These are phyloP conservation scores for Magnusiomyces starmeri DNA, from an alignment of 1,139 yeast species.

Conservation along the genomic window DNA sequence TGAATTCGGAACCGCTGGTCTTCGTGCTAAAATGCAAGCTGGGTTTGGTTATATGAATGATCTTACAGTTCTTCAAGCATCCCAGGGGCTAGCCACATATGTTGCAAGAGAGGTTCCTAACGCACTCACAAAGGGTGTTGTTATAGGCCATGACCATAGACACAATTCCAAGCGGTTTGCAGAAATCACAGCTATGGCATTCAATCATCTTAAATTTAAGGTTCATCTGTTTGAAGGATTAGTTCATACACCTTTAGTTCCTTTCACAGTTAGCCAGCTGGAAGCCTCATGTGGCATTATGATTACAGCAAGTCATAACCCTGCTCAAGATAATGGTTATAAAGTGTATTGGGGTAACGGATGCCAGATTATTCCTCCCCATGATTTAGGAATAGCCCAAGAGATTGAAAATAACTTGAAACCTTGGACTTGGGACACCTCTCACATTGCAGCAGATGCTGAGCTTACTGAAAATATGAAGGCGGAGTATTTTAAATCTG, in stretches of 20 bases:
- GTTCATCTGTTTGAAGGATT: constrained; percentile 56
- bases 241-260: constrained; percentile 90
- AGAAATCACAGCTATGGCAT: constrained; percentile 67
- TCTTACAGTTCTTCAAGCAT: constrained; percentile 82
- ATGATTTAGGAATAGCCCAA: constrained; percentile 64
- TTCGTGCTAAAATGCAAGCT: constrained; percentile 80
- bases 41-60: constrained; percentile 88
- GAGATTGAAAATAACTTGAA: constrained; percentile 51
- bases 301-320: constrained; percentile 97
- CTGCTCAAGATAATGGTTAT: constrained; percentile 88
- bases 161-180: constrained; percentile 76
- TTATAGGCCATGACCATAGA: constrained; percentile 89
- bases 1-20: constrained; percentile 90
- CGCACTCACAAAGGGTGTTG: constrained; percentile 43
- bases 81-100: constrained; percentile 80
- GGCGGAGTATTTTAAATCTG: constrained; percentile 21
- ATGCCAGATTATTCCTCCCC: constrained; percentile 93
- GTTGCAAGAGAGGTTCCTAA: constrained; percentile 35
- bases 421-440: constrained; percentile 45
- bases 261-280: constrained; percentile 65
- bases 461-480: constrained; percentile 18
- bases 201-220: constrained; percentile 56
- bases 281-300: constrained; percentile 77
- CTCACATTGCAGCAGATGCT: constrained; percentile 11
- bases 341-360: constrained; percentile 92